Evolutionary conservation across 345 rosid genomes (phyloP).

Genomic region (Bruguiera gymnorhiza): DNA sequence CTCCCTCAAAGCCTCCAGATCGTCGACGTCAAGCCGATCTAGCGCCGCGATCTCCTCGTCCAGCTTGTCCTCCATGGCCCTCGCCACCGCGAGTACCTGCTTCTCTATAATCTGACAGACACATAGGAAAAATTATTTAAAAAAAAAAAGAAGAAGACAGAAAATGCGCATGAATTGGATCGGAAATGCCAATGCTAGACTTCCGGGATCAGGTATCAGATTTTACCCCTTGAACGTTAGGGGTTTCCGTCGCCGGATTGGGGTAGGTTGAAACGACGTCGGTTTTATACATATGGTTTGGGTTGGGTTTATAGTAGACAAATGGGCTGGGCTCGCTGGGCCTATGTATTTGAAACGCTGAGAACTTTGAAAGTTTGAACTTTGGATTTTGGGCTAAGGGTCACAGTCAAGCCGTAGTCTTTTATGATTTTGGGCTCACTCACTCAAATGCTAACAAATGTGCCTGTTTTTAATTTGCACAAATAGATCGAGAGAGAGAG

Average conservation of each 20-base stretch:
- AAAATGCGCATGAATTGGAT: not conserved
- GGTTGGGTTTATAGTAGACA: no score
- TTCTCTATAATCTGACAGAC: conserved; percentile 68
- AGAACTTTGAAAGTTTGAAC: no score
- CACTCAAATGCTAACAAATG: no score
- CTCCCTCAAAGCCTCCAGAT: conserved; percentile 77
- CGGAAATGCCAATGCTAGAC: no score
- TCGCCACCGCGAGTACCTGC: conserved; percentile 79
- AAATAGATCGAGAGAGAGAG: no score
- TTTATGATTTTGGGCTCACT: no score
- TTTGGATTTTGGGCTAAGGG: no score
- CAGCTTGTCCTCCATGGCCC: conserved; percentile 83
- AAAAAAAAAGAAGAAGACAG: no score
- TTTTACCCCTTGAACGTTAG: conserved; percentile 2
- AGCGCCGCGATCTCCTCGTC: conserved; percentile 87
- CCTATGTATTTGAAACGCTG: no score
- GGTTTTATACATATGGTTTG: not conserved
- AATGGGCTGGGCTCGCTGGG: no score
- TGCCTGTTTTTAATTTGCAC: no score
- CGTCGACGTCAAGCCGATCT: conserved; percentile 81
- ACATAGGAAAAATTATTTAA: not conserved
- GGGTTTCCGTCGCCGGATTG: conserved; percentile 3
- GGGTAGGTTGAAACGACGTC: not conserved
- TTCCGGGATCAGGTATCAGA: not conserved
- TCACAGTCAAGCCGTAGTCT: no score